Base-by-base conservation (phyloP, 163 green algal species). In the Prototheca cutis region DNA sequence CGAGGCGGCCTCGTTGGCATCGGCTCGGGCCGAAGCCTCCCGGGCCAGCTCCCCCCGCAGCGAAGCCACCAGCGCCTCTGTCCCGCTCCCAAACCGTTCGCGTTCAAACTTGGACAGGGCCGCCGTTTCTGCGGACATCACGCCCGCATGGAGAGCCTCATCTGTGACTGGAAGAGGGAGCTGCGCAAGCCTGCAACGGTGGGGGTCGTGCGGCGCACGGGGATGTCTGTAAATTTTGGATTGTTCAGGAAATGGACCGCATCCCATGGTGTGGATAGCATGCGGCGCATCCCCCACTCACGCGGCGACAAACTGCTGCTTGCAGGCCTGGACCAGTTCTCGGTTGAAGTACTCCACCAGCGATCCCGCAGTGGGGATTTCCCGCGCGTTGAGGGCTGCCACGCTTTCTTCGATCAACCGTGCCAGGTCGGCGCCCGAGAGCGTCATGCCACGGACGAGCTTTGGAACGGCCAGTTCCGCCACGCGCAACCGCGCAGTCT, bases 281-380 rank as follows among this genome's bases (percentile, higher is more conserved):
- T n/a, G n/a, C n/a, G n/a, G n/a, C n/a, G n/a, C 31, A 30, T 23
- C 29, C 19, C 28, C 15, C 18, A n/a, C 60, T n/a, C 58, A 40
- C 34, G 28, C 4, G 33, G 47, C 24, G 15, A 40, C 40, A 61
- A 55, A 77, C 6, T 23, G 3, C 3, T 71, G 47, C 33, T 21
- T 53, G 70, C 66, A 77, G 4, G 59, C 63, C n/a, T 53, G 62
- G n/a, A 85, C 68, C 29, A 94, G 65, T 40, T 92, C 82, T 19
- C 67, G 61, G 75, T 96, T 96, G 79, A 96, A 96, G 34, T 79
- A 77, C 54, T 90, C 83, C 15, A 96, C 68, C 42, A 96, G 77
- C 5, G 72, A 84, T 4, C 82, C 78, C 1, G 75, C 86, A 32
- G 84, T 89, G 25, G 89, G 89, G 39, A 96, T 94, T 49, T 96